A percentile compares a stretch with the other conserved stretches of the same genome.
Conservation (phyloP, 176 grass and related monocot genomes). For the Oryza coarctata region DNA sequence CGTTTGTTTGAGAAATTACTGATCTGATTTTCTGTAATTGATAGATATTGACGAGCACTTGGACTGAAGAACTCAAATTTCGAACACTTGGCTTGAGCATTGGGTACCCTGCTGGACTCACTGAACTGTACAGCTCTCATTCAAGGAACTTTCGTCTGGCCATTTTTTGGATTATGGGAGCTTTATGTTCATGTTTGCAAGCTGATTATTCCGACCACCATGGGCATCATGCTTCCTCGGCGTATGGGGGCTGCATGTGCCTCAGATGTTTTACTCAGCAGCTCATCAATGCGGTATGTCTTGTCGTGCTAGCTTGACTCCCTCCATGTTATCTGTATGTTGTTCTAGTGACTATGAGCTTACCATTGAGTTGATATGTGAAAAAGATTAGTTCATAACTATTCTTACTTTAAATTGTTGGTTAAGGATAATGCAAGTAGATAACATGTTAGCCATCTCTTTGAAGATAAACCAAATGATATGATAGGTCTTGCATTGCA, state of each 20-base stretch:
- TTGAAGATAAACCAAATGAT: background rate
- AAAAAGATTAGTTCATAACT: background rate
- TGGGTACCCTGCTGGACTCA: background rate
- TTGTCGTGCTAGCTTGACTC: background rate
- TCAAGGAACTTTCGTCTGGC: slow-evolving; percentile 23
- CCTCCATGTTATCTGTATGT: background rate
- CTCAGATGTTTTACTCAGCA: slow-evolving; percentile 83
- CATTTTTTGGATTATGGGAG: slow-evolving; percentile 59
- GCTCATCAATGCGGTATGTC: slow-evolving; percentile 65
- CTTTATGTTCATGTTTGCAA: slow-evolving; percentile 79
- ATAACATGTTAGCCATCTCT: background rate
- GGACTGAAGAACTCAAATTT: background rate
- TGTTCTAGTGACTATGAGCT: background rate
- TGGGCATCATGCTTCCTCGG: slow-evolving; percentile 36
- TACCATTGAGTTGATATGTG: background rate
- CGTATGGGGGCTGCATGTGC: slow-evolving; percentile 64
- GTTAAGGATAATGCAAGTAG: background rate
- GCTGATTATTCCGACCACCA: slow-evolving; percentile 58
- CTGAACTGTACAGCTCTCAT: background rate
- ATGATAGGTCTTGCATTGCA: background rate
- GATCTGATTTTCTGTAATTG: slow-evolving; percentile 22
- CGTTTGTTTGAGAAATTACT: background rate
- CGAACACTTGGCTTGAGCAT: background rate
- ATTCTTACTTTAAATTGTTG: background rate
- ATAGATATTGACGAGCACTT: background rate